Percentiles rank a stretch among this genome's conserved stretches.
These are phyloP conservation scores for Suzukiozyma palmioleophila DNA, from an alignment of 1,139 yeast species.

Conservation along the genomic window DNA sequence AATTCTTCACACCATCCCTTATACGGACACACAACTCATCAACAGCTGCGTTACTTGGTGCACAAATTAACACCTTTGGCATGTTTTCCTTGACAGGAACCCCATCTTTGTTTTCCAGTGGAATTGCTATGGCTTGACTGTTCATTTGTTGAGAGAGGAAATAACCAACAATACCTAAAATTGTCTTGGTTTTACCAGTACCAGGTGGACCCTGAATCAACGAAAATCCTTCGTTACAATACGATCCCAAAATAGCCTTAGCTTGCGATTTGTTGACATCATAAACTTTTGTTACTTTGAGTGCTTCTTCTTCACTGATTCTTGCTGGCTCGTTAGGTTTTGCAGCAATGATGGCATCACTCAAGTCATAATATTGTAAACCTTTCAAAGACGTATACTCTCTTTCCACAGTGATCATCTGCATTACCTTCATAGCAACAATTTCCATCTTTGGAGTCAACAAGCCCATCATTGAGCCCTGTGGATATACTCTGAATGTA, in stretches of 20 bases:
- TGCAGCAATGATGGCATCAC: slow-evolving; percentile 61
- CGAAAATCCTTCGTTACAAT: slow-evolving; percentile 68
- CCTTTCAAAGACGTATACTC: slow-evolving; percentile 85
- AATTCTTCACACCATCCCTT: slow-evolving; percentile 62
- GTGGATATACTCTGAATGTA: slow-evolving; percentile 61
- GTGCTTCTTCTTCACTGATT: slow-evolving; percentile 32
- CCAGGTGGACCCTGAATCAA: slow-evolving; percentile 98
- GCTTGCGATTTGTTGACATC: slow-evolving; percentile 87
- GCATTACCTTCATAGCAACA: slow-evolving; percentile 70
- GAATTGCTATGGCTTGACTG: slow-evolving; percentile 26
- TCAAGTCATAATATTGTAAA: slow-evolving; percentile 72
- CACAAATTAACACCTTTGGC: slow-evolving; percentile 73
- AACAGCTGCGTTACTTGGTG: slow-evolving; percentile 98
- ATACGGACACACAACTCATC: slow-evolving; percentile 92
- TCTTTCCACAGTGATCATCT: slow-evolving; percentile 88
- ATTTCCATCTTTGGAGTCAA: slow-evolving; percentile 63
- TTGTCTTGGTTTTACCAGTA: slow-evolving; percentile 97
- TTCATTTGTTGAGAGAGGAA: slow-evolving; percentile 38
- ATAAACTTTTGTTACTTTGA: slow-evolving; percentile 40
- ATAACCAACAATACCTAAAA: slow-evolving; percentile 85
- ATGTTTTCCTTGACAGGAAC: slow-evolving; percentile 9
- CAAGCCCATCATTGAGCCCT: slow-evolving; percentile 46
- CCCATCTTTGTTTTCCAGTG: slow-evolving; percentile 10
- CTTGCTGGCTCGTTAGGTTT: slow-evolving; percentile 44
- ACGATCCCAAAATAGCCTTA: slow-evolving; percentile 74